Evolutionary conservation across 1,284 basidiomycete genomes (phyloP).

Genomic region (Rhodofomes roseus): DNA sequence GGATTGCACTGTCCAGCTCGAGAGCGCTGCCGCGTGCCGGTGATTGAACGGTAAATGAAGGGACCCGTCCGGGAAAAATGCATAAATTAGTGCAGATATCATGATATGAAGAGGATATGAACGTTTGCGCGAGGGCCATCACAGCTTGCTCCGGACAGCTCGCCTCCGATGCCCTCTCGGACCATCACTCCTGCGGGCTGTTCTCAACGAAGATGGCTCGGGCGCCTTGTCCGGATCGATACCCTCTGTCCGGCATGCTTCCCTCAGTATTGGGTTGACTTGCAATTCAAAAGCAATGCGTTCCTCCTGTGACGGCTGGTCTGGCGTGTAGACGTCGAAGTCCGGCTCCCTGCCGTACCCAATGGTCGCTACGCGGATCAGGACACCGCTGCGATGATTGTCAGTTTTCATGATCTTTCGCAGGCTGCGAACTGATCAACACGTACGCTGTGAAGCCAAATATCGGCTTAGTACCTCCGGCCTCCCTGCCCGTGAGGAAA

Average conservation of each 20-base stretch:
- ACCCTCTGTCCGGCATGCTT: slow-evolving; percentile 50
- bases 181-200: not conserved
- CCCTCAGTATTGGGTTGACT: slow-evolving; percentile 40
- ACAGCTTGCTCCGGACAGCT: slow-evolving; percentile 7
- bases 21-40: too few species aligned
- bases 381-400: slow-evolving; percentile 51
- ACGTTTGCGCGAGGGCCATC: not conserved
- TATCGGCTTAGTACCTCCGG: slow-evolving; percentile 77
- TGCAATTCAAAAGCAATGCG: slow-evolving; percentile 61
- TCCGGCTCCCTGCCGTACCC: slow-evolving; percentile 63
- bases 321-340: slow-evolving; percentile 58
- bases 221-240: slow-evolving; percentile 28
- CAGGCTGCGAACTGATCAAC: not conserved
- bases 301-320: slow-evolving; percentile 47
- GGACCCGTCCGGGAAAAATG: not conserved
- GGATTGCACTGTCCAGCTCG: too few species aligned
- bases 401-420: not conserved
- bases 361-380: slow-evolving; percentile 64
- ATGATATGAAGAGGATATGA: not conserved
- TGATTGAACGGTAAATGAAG: too few species aligned
- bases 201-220: slow-evolving; percentile 10
- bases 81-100: not conserved
- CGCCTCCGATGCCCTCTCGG: not conserved
- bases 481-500: slow-evolving; percentile 81
- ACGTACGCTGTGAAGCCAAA: slow-evolving; percentile 80